Conservation (phyloP, 345 rosid species). For the Turnera subulata region DNA sequence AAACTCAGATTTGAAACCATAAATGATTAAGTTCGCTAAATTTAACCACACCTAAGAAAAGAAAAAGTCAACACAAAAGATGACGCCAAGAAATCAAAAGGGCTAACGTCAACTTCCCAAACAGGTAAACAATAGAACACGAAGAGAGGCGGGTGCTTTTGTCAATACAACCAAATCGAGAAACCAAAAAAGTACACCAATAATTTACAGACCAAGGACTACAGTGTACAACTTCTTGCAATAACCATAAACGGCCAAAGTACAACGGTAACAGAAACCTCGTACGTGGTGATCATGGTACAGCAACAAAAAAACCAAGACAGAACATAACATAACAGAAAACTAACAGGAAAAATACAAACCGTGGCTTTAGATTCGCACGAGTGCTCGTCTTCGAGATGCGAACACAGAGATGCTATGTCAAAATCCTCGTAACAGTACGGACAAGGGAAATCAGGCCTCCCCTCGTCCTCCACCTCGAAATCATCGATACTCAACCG, state of each 20-base stretch:
- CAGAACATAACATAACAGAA: background rate
- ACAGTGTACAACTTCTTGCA: background rate
- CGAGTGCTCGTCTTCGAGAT: conserved; percentile 62
- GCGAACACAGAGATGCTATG: conserved; percentile 48
- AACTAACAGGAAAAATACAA: conserved; percentile 5
- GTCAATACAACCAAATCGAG: background rate
- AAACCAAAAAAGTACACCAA: too few species aligned
- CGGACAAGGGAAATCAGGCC: conserved; percentile 56
- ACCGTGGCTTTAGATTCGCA: conserved; percentile 49
- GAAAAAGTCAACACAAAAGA: background rate
- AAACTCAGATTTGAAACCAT: background rate
- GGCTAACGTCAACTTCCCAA: background rate
- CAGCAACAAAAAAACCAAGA: background rate
- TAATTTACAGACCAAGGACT: background rate
- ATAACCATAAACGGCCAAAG: background rate
- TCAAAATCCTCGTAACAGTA: conserved; percentile 63
- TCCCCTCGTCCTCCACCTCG: conserved; percentile 51
- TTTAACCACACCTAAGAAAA: too few species aligned
- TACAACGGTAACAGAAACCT: background rate
- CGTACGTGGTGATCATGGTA: too few species aligned
- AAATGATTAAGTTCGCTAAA: background rate
- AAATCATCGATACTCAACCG: conserved; percentile 54
- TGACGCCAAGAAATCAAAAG: background rate
- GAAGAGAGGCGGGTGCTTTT: too few species aligned
- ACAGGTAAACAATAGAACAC: too few species aligned